Base-by-base conservation (phyloP, 140 eudicot genomes). In the Cichorium intybus region DNA sequence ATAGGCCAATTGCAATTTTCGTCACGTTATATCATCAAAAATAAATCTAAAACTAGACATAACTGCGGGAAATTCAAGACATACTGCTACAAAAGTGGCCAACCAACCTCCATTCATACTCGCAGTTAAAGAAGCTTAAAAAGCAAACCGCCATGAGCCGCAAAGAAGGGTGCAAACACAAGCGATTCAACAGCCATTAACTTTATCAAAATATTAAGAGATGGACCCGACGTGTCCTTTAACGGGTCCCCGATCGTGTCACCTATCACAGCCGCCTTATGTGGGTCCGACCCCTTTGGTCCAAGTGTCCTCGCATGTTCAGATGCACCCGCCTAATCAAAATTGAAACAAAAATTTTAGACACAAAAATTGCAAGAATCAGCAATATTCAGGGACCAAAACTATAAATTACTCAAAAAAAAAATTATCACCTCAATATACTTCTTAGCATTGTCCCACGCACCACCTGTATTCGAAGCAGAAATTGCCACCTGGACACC, bases 401-500 rank as follows among this genome's bases (percentile, higher is more conserved):
- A 27, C 4, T 27, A 6, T 27, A n/a, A 60, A 14, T 1, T 14
- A 21, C 10, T 57, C 14, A 0, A 35, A 35, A 35, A 8, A 35
- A 35, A 35, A 35, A 31, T 45, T 64, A 88, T 45, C 68, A 88
- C 96, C 94, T 88, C 96, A 26, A 85, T 88, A 27, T 88, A 88
- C 78, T 88, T 88, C 88, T 88, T 88, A 31, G 96, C 96, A 70
- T 88, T 88, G 70, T 88, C 96, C 95, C 96, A 88, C 10, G 96
- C 95, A 69, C 96, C 96, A 56, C 95, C 94, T 4, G 96, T 88
- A 89, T 88, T 88, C 9, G 96, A 88, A 43, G 96, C 96, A 69
- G 96, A 88, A 52, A 88, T 88, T 14, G 96, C 95, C 9, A 88
- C 80, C 89, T 88, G 96, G 37, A 88, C 96, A 61, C 96, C 96